Conservation (phyloP, 1,284 basidiomycete species). For the Cryptococcus depauperatus region DNA sequence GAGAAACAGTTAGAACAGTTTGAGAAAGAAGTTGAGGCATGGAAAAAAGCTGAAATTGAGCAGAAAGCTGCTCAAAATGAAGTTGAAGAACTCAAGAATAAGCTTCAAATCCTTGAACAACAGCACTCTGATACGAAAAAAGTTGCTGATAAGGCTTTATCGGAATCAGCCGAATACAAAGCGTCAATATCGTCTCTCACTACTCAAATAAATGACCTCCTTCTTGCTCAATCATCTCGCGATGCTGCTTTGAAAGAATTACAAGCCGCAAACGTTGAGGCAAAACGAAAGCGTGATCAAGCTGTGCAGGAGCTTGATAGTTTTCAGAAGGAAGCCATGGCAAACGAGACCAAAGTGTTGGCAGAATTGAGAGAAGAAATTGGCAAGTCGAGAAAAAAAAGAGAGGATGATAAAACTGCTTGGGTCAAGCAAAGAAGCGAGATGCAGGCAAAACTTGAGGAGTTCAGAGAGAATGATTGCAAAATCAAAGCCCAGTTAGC, state of each 20-base stretch:
- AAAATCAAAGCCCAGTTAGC: slow-evolving; percentile 8
- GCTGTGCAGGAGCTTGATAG: slow-evolving; percentile 21
- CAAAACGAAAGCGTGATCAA: slow-evolving; percentile 10
- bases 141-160: not conserved
- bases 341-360: slow-evolving; percentile 21
- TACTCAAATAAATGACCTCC: slow-evolving; percentile 1
- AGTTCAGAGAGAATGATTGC: not conserved
- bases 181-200: not conserved
- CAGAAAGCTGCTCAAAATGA: slow-evolving; percentile 1
- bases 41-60: not conserved
- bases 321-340: slow-evolving; percentile 23
- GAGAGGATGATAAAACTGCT: slow-evolving; percentile 5
- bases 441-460: slow-evolving; percentile 1
- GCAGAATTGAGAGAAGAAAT: slow-evolving; percentile 22
- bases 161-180: slow-evolving; percentile 1
- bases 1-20: slow-evolving; percentile 3
- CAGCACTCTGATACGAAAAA: slow-evolving; percentile 6
- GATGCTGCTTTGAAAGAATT: slow-evolving; percentile 8
- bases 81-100: slow-evolving; percentile 1
- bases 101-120: slow-evolving; percentile 4
- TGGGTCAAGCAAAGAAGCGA: slow-evolving; percentile 5
- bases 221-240: not conserved
- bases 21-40: slow-evolving; percentile 2
- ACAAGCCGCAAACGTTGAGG: slow-evolving; percentile 1
- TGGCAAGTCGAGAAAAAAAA: slow-evolving; percentile 11